Evolutionary conservation across 768 basidiomycete genomes (phyloP).

Genomic region (Gymnopilus junonius): DNA sequence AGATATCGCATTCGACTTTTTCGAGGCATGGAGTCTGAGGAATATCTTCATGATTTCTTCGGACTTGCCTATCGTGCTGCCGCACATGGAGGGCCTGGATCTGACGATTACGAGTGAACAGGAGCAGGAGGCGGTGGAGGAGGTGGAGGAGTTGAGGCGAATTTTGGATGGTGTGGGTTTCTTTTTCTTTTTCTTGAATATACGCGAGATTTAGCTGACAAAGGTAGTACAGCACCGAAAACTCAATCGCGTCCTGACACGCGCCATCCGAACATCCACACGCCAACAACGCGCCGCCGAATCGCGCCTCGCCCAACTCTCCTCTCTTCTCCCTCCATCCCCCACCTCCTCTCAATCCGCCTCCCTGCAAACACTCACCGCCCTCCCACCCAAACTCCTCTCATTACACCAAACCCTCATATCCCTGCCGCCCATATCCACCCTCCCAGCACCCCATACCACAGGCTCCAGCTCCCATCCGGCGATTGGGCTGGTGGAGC

Average conservation of each 20-base stretch:
- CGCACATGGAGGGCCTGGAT: conserved; percentile 77
- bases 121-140: conserved; percentile 64
- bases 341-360: conserved; percentile 32
- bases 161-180: conserved; percentile 68
- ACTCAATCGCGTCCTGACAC: conserved; percentile 58
- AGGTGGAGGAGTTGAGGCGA: conserved; percentile 69
- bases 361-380: conserved; percentile 41
- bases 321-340: conserved; percentile 18
- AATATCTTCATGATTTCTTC: conserved; percentile 84
- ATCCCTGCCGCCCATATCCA: conserved; percentile 50
- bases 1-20: conserved; percentile 90
- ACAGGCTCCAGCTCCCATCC: conserved; percentile 35
- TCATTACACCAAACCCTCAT: conserved; percentile 52
- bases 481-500: conserved; percentile 35
- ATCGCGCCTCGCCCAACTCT: conserved; percentile 49
- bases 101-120: conserved; percentile 61
- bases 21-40: conserved; percentile 87
- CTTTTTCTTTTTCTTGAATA: conserved; percentile 9
- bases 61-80: conserved; percentile 71
- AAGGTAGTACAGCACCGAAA: conserved; percentile 67
- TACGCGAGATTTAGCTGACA: no score
- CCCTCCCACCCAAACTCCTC: conserved; percentile 44
- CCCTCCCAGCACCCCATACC: conserved; percentile 33
- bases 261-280: conserved; percentile 53
- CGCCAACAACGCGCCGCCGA: conserved; percentile 52